Percentiles rank a stretch among this genome's conserved stretches.
Conservation (phyloP, 495 filamentous ascomycete species). For the Penicillium pulvis region DNA sequence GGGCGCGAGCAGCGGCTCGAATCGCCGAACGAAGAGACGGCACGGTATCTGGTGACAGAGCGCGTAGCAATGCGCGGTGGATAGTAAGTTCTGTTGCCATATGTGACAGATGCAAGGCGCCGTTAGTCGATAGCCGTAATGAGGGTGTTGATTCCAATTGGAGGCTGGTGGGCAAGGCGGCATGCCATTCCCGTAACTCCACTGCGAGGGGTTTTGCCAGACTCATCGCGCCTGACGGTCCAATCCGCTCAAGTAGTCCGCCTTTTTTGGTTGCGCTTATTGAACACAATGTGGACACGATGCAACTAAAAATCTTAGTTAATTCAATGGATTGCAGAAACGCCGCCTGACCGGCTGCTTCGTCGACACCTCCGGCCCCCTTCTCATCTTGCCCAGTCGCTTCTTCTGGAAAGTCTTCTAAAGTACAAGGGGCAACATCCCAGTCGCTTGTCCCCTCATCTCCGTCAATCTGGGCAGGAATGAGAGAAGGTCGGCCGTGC, state of each 20-base stretch:
- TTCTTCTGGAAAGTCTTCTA: slow-evolving; percentile 63
- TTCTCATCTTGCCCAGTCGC: slow-evolving; percentile 55
- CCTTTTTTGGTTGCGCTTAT: slow-evolving; percentile 37
- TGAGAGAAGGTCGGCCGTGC: slow-evolving; percentile 84
- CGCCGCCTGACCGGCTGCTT: slow-evolving; percentile 66
- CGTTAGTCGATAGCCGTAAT: slow-evolving; percentile 58
- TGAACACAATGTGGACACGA: slow-evolving; percentile 80
- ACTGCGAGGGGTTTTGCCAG: slow-evolving; percentile 82
- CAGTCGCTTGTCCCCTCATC: slow-evolving; percentile 46
- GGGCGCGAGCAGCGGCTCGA: slow-evolving; percentile 75
- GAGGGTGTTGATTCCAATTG: slow-evolving; percentile 60
- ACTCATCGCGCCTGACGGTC: slow-evolving; percentile 56
- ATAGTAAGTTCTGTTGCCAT: slow-evolving; percentile 85
- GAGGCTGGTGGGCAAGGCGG: slow-evolving; percentile 59
- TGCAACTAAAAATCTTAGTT: slow-evolving; percentile 74
- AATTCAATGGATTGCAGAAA: slow-evolving; percentile 72
- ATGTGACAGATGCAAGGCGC: slow-evolving; percentile 81
- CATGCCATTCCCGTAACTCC: slow-evolving; percentile 81
- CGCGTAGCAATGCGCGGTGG: slow-evolving; percentile 78
- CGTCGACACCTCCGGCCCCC: slow-evolving; percentile 58
- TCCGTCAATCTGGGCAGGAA: slow-evolving; percentile 32
- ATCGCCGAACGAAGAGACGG: slow-evolving; percentile 77
- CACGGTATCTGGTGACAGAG: slow-evolving; percentile 56
- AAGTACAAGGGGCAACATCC: slow-evolving; percentile 11
- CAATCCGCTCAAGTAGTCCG: slow-evolving; percentile 40